Base-by-base conservation (phyloP, 176 grass and related monocot genomes). In the Lolium rigidum region DNA sequence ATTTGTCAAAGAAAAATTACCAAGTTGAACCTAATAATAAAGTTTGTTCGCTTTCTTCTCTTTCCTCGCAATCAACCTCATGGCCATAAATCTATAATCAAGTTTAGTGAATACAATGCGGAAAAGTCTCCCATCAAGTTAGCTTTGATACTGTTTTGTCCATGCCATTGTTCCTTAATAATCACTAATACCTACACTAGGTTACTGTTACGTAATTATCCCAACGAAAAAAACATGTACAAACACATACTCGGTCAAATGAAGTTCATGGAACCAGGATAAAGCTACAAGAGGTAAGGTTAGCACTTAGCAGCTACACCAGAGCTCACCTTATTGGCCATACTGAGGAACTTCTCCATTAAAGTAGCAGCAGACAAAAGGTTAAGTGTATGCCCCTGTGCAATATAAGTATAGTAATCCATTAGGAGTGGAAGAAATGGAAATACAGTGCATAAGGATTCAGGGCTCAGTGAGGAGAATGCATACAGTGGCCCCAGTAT, bases 401-500 rank as follows among this genome's bases (percentile, higher is more conserved):
- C 31, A 84, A 63, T 20, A 55, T 16, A 54, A 62, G 46, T 79
- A 9, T 15, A 79, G 64, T 58, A 64, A 82, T 44, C 50, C 41
- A 62, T 52, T 46, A 62, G 35, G 22, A 37, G 44, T 54, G 21
- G 24, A 63, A 31, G n/a, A 41, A 55, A 46, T 7, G 56, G 52
- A 79, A 73, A 26, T 63, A 73, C 6, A 50, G 20, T 10, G 77
- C 17, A 83, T 4, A 57, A 31, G 49, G 67, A 73, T 73, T 79
- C 37, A 86, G 7, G 10, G 6, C 4, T 50, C 1, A 72, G 44
- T 61, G 64, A 84, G 47, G 44, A 72, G 65, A 46, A 52, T 17
- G 82, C 81, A 50, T 35, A 84, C 87, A 84, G 65, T 83, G 51
- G 64, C 58, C 11, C 38, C n/a, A 52, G 81, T 61, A 88, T 88